These are phyloP conservation scores for Sporothrix sp. DNA, from an alignment of 2,329 filamentous ascomycete genomes.

Conservation along the genomic window DNA sequence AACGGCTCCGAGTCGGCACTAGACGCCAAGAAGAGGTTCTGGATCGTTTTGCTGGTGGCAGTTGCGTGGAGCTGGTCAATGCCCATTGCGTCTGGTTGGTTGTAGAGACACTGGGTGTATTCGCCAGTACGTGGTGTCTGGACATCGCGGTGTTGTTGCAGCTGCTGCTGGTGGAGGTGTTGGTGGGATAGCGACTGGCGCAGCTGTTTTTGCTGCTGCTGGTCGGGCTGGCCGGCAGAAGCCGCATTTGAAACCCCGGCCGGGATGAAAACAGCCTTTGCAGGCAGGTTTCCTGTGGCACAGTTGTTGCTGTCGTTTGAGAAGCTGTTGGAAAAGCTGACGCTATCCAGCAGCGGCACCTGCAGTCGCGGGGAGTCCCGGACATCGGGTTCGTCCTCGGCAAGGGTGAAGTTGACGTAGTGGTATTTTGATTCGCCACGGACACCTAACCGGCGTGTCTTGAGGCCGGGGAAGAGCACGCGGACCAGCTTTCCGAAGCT, in stretches of 20 bases:
- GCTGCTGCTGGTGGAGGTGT: not conserved
- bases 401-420: slow-evolving; percentile 61
- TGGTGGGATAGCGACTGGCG: slow-evolving; percentile 3
- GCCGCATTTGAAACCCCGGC: not conserved
- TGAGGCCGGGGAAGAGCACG: slow-evolving; percentile 89
- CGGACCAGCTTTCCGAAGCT: slow-evolving; percentile 96
- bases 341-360: slow-evolving; percentile 39
- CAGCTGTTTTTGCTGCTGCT: slow-evolving; percentile 9
- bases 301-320: slow-evolving; percentile 9
- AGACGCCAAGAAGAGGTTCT: slow-evolving; percentile 52
- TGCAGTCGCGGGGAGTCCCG: slow-evolving; percentile 37
- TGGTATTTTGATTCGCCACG: slow-evolving; percentile 98
- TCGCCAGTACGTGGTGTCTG: slow-evolving; percentile 16
- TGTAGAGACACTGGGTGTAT: slow-evolving; percentile 45
- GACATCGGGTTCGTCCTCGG: slow-evolving; percentile 45
- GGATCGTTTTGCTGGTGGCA: slow-evolving; percentile 46
- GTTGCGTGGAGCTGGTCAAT: slow-evolving; percentile 50
- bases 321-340: slow-evolving; percentile 38
- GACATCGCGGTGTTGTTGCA: not conserved
- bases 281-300: not conserved
- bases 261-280: slow-evolving; percentile 9
- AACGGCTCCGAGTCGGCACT: slow-evolving; percentile 42
- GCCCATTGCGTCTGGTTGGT: slow-evolving; percentile 45
- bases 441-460: slow-evolving; percentile 83
- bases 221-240: not conserved